Percentiles rank a stretch among this genome's conserved stretches.
Evolutionary conservation across 2,329 filamentous ascomycete genomes (phyloP).

Genomic region (Cladophialophora yegresii): DNA sequence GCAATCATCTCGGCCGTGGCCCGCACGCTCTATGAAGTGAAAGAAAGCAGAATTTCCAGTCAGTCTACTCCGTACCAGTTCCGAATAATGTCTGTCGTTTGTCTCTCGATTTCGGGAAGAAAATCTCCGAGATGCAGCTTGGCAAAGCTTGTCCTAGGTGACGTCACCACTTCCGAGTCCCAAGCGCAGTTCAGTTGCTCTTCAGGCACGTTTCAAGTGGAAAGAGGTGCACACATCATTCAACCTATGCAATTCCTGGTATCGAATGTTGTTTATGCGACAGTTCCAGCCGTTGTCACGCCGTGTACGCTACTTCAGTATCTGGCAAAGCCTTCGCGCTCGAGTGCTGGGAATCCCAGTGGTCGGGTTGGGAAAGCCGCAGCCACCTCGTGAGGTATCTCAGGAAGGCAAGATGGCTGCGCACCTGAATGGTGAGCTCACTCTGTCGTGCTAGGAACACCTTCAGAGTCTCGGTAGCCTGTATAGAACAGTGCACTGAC

Average conservation of each 20-base stretch:
- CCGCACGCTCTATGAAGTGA: neutral
- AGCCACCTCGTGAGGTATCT: slow-evolving; percentile 15
- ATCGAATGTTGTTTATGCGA: slow-evolving; percentile 21
- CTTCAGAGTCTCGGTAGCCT: neutral
- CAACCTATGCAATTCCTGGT: neutral
- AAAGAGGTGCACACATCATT: neutral
- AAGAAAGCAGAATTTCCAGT: neutral
- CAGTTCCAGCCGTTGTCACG: neutral
- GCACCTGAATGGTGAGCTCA: slow-evolving; percentile 27
- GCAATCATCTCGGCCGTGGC: neutral
- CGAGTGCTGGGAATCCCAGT: slow-evolving; percentile 25
- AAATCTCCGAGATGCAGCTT: neutral
- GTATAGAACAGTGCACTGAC: slow-evolving; percentile 6
- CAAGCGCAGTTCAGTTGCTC: neutral
- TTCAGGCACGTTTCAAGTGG: neutral
- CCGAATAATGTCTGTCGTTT: neutral
- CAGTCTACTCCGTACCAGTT: neutral
- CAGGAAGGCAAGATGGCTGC: slow-evolving; percentile 24
- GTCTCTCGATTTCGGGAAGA: neutral
- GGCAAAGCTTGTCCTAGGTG: neutral
- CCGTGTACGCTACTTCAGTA: slow-evolving; percentile 24
- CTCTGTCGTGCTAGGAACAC: neutral
- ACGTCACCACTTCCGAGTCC: neutral
- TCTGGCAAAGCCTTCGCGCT: slow-evolving; percentile 23
- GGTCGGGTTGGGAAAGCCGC: slow-evolving; percentile 19